phyloP scores from a whole-genome alignment of 805 yeast species.

The Candida caryicola region DNA sequence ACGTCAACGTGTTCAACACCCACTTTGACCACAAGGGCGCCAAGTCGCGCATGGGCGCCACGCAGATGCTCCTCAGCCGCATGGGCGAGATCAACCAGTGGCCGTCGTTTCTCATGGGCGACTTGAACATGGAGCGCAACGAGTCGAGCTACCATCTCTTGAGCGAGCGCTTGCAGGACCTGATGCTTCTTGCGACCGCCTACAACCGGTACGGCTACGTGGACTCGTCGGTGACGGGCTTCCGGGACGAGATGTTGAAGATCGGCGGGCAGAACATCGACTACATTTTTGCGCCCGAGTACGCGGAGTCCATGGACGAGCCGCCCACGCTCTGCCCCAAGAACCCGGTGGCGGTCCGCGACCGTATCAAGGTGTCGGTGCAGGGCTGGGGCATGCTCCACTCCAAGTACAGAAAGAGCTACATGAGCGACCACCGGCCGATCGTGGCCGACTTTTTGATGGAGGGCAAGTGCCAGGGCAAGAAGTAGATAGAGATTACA shows the following conservation, averaged over 20 bases:
- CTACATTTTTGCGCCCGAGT: conserved; percentile 29
- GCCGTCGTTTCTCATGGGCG: conserved; percentile 34
- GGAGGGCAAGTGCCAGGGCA: background rate
- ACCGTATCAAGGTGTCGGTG: conserved; percentile 13
- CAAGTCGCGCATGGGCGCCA: conserved; percentile 11
- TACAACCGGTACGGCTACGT: conserved; percentile 27
- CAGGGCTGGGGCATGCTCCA: conserved; percentile 30
- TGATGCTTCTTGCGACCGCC: conserved; percentile 18
- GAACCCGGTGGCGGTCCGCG: background rate
- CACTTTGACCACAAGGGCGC: conserved; percentile 19
- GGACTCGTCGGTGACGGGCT: conserved; percentile 32
- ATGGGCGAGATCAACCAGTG: conserved; percentile 18
- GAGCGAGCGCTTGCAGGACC: conserved; percentile 15
- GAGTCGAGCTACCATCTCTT: conserved; percentile 19
- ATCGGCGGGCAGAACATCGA: conserved; percentile 32
- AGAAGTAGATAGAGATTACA: no score
- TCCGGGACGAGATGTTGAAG: conserved; percentile 22
- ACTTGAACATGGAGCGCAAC: conserved; percentile 24
- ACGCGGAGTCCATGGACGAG: conserved; percentile 15
- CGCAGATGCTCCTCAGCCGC: conserved; percentile 7
- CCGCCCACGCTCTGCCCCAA: conserved; percentile 13
- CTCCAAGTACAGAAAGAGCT: conserved; percentile 30
- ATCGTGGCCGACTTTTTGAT: conserved; percentile 28
- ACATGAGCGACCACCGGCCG: conserved; percentile 39
- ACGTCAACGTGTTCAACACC: conserved; percentile 18